These are phyloP conservation scores for Cyberlindnera nakhonratchasimensis DNA, from an alignment of 805 yeast species.

Conservation along the genomic window DNA sequence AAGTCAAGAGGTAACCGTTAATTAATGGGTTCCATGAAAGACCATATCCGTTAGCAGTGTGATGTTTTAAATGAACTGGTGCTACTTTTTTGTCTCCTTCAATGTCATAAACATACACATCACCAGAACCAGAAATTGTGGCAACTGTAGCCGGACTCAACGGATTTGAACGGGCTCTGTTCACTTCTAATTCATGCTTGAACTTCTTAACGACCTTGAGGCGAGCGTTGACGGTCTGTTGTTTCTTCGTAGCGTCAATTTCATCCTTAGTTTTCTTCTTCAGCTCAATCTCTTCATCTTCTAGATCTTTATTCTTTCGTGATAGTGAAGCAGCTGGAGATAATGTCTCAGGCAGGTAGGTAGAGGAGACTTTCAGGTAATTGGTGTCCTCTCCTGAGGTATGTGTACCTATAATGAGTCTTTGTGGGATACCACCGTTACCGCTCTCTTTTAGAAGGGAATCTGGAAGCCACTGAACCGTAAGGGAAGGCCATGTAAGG, in stretches of 20 bases:
- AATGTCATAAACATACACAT: constrained; percentile 47
- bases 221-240: constrained; percentile 43
- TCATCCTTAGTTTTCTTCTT: constrained; percentile 8
- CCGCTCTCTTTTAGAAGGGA: constrained; percentile 14
- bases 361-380: constrained; percentile 61
- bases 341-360: constrained; percentile 51
- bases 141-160: constrained; percentile 53
- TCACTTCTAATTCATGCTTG: constrained; percentile 61
- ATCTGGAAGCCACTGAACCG: constrained; percentile 73
- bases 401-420: constrained; percentile 66
- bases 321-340: constrained; percentile 15
- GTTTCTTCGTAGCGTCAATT: constrained; percentile 15
- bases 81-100: constrained; percentile 28
- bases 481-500: constrained; percentile 76
- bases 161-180: constrained; percentile 70
- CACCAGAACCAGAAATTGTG: constrained; percentile 67
- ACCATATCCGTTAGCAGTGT: constrained; percentile 71
- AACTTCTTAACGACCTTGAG: constrained; percentile 60
- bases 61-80: constrained; percentile 42
- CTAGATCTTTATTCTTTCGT: constrained; percentile 22
- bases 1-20: constrained; percentile 51
- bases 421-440: constrained; percentile 39
- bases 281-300: constrained; percentile 25
- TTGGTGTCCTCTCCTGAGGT: constrained; percentile 67
- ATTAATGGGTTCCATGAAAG: constrained; percentile 56